Evolutionary conservation across 352 stramenopile genomes (phyloP).

Genomic region (Pythium angustatum): DNA sequence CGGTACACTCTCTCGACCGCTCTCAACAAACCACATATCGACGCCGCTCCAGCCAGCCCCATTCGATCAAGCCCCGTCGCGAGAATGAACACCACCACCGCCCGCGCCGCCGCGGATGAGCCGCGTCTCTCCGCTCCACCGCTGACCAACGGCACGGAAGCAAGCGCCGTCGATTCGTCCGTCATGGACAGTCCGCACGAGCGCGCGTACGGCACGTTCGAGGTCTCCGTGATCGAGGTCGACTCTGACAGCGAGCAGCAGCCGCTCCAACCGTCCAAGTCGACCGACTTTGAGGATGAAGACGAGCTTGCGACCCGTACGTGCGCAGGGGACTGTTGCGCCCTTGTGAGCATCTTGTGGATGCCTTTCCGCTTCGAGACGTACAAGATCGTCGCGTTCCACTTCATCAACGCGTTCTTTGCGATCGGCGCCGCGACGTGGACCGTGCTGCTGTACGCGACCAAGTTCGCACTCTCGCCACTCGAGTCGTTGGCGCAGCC

Average conservation of each 20-base stretch:
- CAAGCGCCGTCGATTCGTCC: constrained; percentile 14
- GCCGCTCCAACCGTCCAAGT: constrained; percentile 15
- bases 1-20: background rate
- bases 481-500: constrained; percentile 1
- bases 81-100: background rate
- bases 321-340: constrained; percentile 46
- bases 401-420: constrained; percentile 49
- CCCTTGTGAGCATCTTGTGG: constrained; percentile 53
- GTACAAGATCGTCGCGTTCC: constrained; percentile 64
- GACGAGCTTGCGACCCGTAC: constrained; percentile 5
- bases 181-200: constrained; percentile 38
- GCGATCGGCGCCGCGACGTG: constrained; percentile 35
- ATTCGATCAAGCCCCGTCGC: no score
- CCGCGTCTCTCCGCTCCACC: no score
- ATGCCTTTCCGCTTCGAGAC: constrained; percentile 52
- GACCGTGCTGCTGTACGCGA: constrained; percentile 30
- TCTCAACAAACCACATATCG: no score
- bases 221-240: constrained; percentile 65
- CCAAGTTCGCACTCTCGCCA: constrained; percentile 28
- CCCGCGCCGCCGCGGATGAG: background rate
- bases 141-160: constrained; percentile 1
- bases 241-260: constrained; percentile 40
- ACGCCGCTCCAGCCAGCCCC: no score
- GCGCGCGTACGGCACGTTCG: constrained; percentile 67
- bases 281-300: constrained; percentile 15